Base-by-base conservation (phyloP, 164 flowering plant species). In the Dillenia turbinata region DNA sequence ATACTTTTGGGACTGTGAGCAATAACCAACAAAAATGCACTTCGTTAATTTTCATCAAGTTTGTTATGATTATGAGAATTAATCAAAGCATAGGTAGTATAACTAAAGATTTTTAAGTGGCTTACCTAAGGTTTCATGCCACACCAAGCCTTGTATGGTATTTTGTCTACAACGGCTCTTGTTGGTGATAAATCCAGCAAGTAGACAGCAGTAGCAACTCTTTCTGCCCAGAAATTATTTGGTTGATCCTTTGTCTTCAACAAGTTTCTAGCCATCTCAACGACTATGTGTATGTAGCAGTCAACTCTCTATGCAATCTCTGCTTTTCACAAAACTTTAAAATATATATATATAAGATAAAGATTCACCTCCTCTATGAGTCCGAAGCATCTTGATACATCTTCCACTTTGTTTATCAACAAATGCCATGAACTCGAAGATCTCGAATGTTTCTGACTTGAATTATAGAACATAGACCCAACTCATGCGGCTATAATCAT, bases 321-420 rank as follows among this genome's bases (percentile, higher is more conserved):
- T 22, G n/a, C 2, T 19, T 19, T 19, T 19, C 22, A 19, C 22
- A 19, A 19, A 19, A 19, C 22, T 19, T n/a, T n/a, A n/a, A n/a
- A n/a, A 1, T 1, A 19, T 47, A 53, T 63, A 72, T 14, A 62
- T 53, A 1, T 62, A 9, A 2, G 68, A 67, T 6, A 14, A 9
- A 26, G 51, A 72, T 44, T 72, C 67, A 10, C 48, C 46, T 2
- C 67, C 67, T 15, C 59, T 15, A 48, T 71, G 67, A n/a, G 63
- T 19, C 22, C 22, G 22, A 19, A 19, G 22, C 22, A 19, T 19
- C 22, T 19, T 19, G 22, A 19, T 19, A 19, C 54, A 0, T 58
- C 8, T 14, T 2, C 61, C 66, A 17, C 44, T 43, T 64, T 67
- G 62, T 13, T 51, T 67, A 10, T 71, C 75, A 9, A 68, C 67